phyloP scores from a whole-genome alignment of 2,329 filamentous ascomycete species.

The Monilinia aucupariae region DNA sequence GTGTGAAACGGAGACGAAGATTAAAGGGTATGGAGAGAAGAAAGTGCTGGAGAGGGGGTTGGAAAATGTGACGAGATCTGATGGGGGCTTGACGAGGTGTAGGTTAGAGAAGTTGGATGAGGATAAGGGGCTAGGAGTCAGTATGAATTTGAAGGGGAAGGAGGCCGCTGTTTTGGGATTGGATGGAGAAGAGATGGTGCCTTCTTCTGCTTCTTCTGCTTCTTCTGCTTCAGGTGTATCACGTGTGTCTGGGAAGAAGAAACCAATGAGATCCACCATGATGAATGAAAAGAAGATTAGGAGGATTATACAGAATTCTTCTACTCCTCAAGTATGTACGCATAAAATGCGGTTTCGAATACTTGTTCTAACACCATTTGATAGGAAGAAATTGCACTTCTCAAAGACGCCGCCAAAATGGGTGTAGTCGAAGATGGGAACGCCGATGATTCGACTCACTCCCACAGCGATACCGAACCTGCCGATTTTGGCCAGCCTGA shows the following conservation, averaged over 20 bases:
- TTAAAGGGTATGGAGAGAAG: conserved; percentile 28
- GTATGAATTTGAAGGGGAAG: neutral
- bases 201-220: neutral
- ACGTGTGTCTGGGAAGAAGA: neutral
- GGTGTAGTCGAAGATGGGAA: conserved; percentile 23
- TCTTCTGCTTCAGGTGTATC: neutral
- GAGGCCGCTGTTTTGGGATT: conserved; percentile 5
- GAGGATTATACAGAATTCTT: conserved; percentile 17
- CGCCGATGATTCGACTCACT: conserved; percentile 16
- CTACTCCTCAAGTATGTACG: conserved; percentile 8
- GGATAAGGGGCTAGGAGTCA: conserved; percentile 13
- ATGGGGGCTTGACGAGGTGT: conserved; percentile 44
- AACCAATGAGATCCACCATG: conserved; percentile 7
- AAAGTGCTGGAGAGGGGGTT: conserved; percentile 41
- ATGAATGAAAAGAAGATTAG: conserved; percentile 19
- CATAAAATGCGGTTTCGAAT: neutral
- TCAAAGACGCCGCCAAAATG: conserved; percentile 25
- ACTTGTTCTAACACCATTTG: neutral
- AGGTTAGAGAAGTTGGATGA: conserved; percentile 40
- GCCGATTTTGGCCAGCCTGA: conserved; percentile 8
- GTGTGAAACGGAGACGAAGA: conserved; percentile 40
- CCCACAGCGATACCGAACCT: conserved; percentile 18
- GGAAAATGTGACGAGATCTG: conserved; percentile 40
- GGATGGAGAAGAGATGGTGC: conserved; percentile 12
- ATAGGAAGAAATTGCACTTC: conserved; percentile 18